Conservation (phyloP, 108 stramenopile genomes). For the Mediolabrus comicus region DNA sequence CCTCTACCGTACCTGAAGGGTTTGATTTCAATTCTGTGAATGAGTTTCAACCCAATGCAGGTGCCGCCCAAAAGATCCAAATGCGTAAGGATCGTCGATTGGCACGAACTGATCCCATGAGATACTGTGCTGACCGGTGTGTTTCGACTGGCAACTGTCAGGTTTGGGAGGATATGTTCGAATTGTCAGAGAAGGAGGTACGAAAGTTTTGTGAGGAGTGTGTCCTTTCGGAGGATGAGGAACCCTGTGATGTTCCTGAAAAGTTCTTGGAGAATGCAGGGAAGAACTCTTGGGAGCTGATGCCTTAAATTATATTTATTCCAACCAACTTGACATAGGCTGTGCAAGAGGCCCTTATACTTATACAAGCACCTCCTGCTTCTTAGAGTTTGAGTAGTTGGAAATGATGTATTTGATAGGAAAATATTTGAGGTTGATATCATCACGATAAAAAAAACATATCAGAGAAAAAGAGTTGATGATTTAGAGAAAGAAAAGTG, state of each 20-base stretch:
- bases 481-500: too few species aligned
- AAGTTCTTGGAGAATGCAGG: slow-evolving; percentile 42
- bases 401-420: too few species aligned
- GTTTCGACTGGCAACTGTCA: slow-evolving; percentile 81
- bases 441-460: too few species aligned
- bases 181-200: slow-evolving; percentile 62
- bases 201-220: slow-evolving; percentile 76
- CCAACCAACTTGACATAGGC: too few species aligned
- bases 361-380: too few species aligned
- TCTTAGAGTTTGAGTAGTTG: too few species aligned
- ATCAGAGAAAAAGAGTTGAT: too few species aligned
- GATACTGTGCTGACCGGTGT: slow-evolving; percentile 83
- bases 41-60: slow-evolving; percentile 13
- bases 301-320: not conserved
- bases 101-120: slow-evolving; percentile 60
- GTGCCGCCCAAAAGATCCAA: slow-evolving; percentile 25
- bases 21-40: slow-evolving; percentile 27
- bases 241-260: slow-evolving; percentile 69
- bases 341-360: too few species aligned
- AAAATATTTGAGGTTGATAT: too few species aligned
- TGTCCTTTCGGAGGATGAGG: slow-evolving; percentile 67
- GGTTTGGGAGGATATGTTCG: slow-evolving; percentile 68
- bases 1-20: slow-evolving; percentile 7
- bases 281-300: slow-evolving; percentile 28
- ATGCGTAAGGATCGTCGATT: slow-evolving; percentile 54